phyloP scores from a whole-genome alignment of 805 yeast genomes.

The Candida oleophila region DNA sequence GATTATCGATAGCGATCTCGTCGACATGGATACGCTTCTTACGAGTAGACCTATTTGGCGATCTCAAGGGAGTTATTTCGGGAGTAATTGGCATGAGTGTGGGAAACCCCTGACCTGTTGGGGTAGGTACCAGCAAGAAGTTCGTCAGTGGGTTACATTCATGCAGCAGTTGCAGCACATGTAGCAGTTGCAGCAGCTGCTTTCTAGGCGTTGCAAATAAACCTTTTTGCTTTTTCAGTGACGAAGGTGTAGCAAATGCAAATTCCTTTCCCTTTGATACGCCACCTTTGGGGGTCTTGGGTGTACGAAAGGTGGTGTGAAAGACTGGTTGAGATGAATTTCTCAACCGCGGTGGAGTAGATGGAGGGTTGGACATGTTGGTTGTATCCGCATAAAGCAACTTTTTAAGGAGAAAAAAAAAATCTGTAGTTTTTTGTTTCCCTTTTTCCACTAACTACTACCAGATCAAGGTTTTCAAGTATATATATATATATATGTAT shows the following conservation, averaged over 20 bases:
- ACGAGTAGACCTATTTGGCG: neutral
- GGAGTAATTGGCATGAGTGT: constrained; percentile 1
- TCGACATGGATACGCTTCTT: constrained; percentile 1
- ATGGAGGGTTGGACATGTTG: constrained; percentile 2
- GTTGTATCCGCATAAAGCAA: no score
- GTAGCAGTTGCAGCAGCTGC: neutral
- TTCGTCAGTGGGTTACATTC: neutral
- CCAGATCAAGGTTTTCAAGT: no score
- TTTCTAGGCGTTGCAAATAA: constrained; percentile 1
- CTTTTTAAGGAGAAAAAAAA: no score
- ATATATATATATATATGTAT: no score
- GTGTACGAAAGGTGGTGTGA: constrained; percentile 3
- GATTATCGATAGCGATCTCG: neutral
- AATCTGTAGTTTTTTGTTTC: no score
- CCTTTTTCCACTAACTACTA: no score
- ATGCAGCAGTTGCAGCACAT: neutral
- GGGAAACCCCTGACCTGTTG: neutral
- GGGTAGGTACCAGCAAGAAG: neutral
- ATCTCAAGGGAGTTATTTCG: constrained; percentile 5
- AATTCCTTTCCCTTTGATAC: neutral
- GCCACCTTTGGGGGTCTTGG: constrained; percentile 2
- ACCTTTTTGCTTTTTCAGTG: neutral
- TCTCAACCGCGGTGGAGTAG: constrained; percentile 3
- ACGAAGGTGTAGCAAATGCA: constrained; percentile 1
- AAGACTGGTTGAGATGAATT: constrained; percentile 1